Percentiles rank a stretch among this genome's conserved stretches.
phyloP scores from a whole-genome alignment of 2,329 filamentous ascomycete genomes.

The Sporothrix humicola region DNA sequence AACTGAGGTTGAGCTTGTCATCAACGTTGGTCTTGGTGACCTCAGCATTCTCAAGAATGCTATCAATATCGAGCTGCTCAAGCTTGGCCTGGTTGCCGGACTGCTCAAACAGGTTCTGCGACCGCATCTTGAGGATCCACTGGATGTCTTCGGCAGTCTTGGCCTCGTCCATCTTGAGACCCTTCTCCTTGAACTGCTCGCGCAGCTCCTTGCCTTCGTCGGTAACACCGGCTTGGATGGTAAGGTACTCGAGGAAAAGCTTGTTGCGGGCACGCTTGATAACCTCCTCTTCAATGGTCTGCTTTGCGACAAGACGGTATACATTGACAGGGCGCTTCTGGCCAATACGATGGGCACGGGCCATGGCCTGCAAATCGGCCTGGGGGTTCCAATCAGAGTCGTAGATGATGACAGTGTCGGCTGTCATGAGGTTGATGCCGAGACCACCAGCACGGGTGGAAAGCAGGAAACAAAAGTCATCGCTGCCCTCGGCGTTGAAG shows the following conservation, averaged over 20 bases:
- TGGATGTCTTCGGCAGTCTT: conserved; percentile 94
- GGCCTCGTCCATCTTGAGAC: conserved; percentile 75
- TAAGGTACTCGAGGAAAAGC: conserved; percentile 94
- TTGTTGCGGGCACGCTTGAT: conserved; percentile 96
- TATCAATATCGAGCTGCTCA: conserved; percentile 96
- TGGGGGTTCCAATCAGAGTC: conserved; percentile 99
- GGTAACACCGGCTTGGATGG: conserved; percentile 94
- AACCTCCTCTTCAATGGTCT: conserved; percentile 97
- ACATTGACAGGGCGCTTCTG: conserved; percentile 96
- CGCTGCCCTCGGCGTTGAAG: conserved; percentile 95
- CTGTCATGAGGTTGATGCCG: conserved; percentile 99
- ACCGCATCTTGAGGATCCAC: conserved; percentile 92
- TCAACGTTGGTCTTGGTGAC: conserved; percentile 95
- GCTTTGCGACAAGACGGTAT: conserved; percentile 94
- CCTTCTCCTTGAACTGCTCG: conserved; percentile 79
- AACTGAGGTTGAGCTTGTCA: conserved; percentile 87
- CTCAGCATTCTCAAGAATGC: conserved; percentile 94
- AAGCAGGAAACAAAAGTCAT: conserved; percentile 94
- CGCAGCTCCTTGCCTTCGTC: conserved; percentile 85
- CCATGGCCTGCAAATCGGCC: conserved; percentile 97
- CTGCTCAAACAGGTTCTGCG: conserved; percentile 99
- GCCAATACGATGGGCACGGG: conserved; percentile 94
- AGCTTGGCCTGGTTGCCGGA: conserved; percentile 95
- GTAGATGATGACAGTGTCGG: conserved; percentile 96
- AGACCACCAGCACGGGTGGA: conserved; percentile 95